Base-by-base conservation (phyloP, 805 yeast species). In the Barnettozyma populi region DNA sequence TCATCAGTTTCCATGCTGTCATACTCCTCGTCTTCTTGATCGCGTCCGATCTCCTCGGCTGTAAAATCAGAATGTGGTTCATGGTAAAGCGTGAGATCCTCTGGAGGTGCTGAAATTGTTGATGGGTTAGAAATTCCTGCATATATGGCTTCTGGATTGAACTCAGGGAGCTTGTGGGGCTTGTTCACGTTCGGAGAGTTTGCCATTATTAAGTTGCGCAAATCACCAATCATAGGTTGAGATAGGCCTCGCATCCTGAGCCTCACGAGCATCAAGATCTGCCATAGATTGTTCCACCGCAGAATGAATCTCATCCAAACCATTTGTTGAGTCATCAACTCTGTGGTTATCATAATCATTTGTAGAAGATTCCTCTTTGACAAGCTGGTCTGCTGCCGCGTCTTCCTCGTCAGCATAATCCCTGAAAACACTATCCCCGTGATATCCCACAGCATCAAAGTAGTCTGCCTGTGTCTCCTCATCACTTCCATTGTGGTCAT, bases 161-260 rank as follows among this genome's bases (percentile, higher is more conserved):
- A 7, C 24, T 24, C 39, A 14, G 38, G 24, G 6, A 36, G 8
- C 13, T 25, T 5, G 3, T 43, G 27, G 14, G 18, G n/a, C 11
- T 29, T 19, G 14, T 40, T 29, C 36, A 46, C 34, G 8, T 29
- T 19, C 7, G 55, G 52, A 2, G 53, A 51, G 46, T 54, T 51
- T 4, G 34, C 47, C 4, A 44, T 42, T 11, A 51, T 38, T 52
- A 52, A 45, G 10, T 41, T 50, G 10, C 46, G 46, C 9, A 53
- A 44, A 16, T 48, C 55, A 32, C 54, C 53, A 34, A 36, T 27
- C 46, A 40, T 25, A 19, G 7, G 36, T 24, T 37, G 37, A 41
- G 52, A 43, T 32, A 42, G 43, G 50, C 48, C 48, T 45, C 56
- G 43, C 46, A 24, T 42, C 27, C 25, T 52, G 53, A 4, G 31